Evolutionary conservation across 441 rosid genomes (phyloP), one percentile per base, ranked within the genome.

Genomic region (Cnidoscolus chayamansa): DNA sequence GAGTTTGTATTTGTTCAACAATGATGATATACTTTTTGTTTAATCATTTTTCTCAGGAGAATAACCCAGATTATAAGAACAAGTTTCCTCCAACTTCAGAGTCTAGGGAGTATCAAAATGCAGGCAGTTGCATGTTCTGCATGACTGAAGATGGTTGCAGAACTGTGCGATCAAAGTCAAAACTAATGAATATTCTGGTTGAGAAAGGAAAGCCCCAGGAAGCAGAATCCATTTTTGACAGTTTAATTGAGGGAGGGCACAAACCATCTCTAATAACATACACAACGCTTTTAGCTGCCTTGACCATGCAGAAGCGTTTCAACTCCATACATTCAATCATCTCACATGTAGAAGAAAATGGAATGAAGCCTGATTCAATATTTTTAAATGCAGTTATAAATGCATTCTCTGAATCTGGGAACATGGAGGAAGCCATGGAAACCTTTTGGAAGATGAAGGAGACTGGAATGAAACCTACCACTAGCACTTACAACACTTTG

Each of bases 321-420:
- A 76, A 84, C 71, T 87, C 91, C 69, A 88, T 92, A 72, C 75
- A 80, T 58, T 74, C 84, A 0, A 89, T 92, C 56, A 76, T 88
- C 74, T 83, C 88, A 68, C 75, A 85, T 81, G 82, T 94, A 78
- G 97, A 94, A 84, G 81, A 84, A 73, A 83, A 81, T 17, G 96
- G 96, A 20, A 74, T 86, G 79, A 84, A 85, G 81, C 97, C 96
- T 0, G 97, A 94, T 80, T 81, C 96, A 10, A 89, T 94, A 72
- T 89, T 94, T 82, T 92, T 89, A 84, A 92, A 94, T 71, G 88
- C 97, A 40, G 83, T 90, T 79, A 94, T 94, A 78, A 94, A 92
- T 76, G 93, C 94, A 19, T 87, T 89, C 35, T 86, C 91, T 25
- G 97, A 94, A 75, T 87, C 95, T 45, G 92, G 97, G 71, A 89